Percentiles rank a stretch among this genome's conserved stretches.
phyloP scores from a whole-genome alignment of 805 yeast species.

The Candida schatavii region DNA sequence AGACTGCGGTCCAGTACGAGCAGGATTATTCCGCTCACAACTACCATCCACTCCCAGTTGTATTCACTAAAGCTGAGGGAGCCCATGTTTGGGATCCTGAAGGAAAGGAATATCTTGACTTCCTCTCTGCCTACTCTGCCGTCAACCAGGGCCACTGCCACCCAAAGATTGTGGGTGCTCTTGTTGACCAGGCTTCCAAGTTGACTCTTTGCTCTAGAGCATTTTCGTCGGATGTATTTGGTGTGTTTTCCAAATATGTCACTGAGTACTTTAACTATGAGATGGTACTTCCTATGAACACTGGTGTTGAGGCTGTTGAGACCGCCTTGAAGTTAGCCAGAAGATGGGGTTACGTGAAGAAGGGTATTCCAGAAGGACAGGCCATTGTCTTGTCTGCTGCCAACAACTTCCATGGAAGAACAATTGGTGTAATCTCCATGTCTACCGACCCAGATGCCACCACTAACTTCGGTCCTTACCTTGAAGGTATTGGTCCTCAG shows the following conservation, averaged over 20 bases:
- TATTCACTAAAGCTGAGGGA: conserved; percentile 80
- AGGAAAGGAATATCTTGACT: conserved; percentile 90
- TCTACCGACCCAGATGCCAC: conserved; percentile 95
- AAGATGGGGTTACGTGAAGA: conserved; percentile 93
- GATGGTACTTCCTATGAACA: conserved; percentile 94
- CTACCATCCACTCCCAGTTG: conserved; percentile 96
- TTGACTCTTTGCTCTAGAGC: conserved; percentile 91
- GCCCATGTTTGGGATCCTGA: conserved; percentile 99
- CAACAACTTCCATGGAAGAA: conserved; percentile 95
- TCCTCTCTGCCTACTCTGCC: conserved; percentile 92
- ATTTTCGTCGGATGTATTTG: conserved; percentile 85
- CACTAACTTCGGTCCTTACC: conserved; percentile 84
- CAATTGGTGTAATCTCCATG: conserved; percentile 92
- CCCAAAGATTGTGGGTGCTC: conserved; percentile 83
- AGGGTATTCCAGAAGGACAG: conserved; percentile 77
- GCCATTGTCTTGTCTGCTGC: conserved; percentile 86
- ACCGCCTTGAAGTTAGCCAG: conserved; percentile 91
- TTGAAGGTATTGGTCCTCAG: conserved; percentile 77
- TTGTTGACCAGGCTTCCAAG: conserved; percentile 79
- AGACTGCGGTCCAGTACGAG: conserved; percentile 66
- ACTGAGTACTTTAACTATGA: conserved; percentile 90
- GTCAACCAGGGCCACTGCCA: conserved; percentile 98
- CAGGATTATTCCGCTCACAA: conserved; percentile 88
- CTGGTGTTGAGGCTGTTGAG: conserved; percentile 99
- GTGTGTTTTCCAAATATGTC: conserved; percentile 79